Evolutionary conservation across 2,329 filamentous ascomycete genomes (phyloP).

Genomic region (Dactylellina leptospora): DNA sequence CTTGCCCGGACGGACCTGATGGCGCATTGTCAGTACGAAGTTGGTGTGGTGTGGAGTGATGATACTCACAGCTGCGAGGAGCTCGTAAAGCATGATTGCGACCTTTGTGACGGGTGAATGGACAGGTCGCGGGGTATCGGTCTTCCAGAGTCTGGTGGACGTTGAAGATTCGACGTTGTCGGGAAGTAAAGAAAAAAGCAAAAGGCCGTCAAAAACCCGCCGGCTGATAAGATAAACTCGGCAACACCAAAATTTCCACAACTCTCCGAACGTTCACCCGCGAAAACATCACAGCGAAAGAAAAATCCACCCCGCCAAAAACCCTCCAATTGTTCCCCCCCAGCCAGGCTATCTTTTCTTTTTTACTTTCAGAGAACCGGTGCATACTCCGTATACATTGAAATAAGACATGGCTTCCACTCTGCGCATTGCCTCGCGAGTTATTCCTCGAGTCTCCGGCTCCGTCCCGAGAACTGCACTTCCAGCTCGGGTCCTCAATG

Average conservation of each 20-base stretch:
- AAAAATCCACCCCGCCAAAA: conserved; percentile 5
- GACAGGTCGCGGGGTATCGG: neutral
- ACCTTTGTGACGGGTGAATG: neutral
- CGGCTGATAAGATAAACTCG: conserved; percentile 40
- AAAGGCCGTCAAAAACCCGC: conserved; percentile 4
- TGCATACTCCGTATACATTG: too few species aligned
- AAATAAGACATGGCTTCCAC: conserved; percentile 38
- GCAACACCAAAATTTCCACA: conserved; percentile 52
- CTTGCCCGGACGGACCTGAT: conserved; percentile 90
- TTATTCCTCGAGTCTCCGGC: conserved; percentile 31
- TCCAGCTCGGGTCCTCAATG: conserved; percentile 20
- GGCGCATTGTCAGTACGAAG: conserved; percentile 9
- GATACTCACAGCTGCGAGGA: conserved; percentile 87
- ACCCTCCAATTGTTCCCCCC: neutral
- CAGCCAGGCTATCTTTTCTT: too few species aligned
- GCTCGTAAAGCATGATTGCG: conserved; percentile 87
- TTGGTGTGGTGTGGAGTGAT: neutral
- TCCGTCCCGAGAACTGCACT: conserved; percentile 16
- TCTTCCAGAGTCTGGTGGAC: neutral
- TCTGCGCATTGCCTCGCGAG: conserved; percentile 42
- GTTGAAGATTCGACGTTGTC: neutral
- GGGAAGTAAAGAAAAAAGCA: conserved; percentile 17
- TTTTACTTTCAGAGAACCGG: too few species aligned
- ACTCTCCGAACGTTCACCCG: neutral
- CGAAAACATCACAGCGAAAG: neutral